phyloP scores from a whole-genome alignment of 495 filamentous ascomycete genomes.

The Hyaloscypha hepaticicola region DNA sequence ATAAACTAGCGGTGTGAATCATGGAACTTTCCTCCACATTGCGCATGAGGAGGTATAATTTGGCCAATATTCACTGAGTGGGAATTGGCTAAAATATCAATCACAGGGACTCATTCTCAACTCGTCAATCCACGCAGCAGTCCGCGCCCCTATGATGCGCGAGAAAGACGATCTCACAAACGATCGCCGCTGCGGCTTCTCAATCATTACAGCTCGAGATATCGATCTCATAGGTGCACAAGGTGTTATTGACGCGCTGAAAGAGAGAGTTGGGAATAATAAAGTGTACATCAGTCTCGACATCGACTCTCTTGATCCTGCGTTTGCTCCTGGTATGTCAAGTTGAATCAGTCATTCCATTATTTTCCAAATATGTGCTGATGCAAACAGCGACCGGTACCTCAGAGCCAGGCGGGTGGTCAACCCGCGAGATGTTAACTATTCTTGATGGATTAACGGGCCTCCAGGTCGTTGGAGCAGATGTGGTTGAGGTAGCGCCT shows the following conservation, averaged over 20 bases:
- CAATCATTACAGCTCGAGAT: neutral
- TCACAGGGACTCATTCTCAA: neutral
- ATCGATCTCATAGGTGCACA: neutral
- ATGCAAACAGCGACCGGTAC: conserved; percentile 63
- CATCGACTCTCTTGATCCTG: neutral
- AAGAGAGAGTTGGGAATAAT: neutral
- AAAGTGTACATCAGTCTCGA: neutral
- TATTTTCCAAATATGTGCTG: neutral
- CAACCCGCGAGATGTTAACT: conserved; percentile 65
- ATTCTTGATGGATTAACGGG: conserved; percentile 67
- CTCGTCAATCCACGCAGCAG: neutral
- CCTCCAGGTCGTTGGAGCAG: conserved; percentile 65
- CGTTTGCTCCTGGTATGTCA: neutral
- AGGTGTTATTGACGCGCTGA: neutral
- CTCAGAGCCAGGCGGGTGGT: conserved; percentile 74
- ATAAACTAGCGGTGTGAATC: neutral
- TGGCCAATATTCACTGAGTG: no score
- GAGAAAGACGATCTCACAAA: neutral
- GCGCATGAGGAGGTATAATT: neutral
- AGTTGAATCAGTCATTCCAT: neutral
- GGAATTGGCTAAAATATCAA: neutral
- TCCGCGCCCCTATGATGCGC: neutral
- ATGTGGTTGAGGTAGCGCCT: conserved; percentile 64
- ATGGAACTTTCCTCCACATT: neutral
- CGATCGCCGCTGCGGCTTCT: neutral